Percentiles rank a stretch among this genome's conserved stretches.
Conservation (phyloP, 2,329 filamentous ascomycete genomes). For the Colletotrichum kahawae region DNA sequence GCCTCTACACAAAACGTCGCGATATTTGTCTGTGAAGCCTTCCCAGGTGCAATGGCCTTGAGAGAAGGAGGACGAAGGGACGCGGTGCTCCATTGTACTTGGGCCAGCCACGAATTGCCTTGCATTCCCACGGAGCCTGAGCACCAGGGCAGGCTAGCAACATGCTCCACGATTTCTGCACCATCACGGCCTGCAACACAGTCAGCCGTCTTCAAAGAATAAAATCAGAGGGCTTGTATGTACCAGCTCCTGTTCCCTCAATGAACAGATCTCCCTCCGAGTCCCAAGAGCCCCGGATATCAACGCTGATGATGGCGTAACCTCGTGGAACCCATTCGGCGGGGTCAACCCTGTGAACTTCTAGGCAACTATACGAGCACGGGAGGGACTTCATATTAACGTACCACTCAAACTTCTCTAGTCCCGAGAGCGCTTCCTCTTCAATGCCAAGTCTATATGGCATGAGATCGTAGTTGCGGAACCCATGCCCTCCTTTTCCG, state of each 20-base stretch:
- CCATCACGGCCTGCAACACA: neutral
- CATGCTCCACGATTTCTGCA: neutral
- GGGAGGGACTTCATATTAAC: neutral
- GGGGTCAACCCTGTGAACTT: neutral
- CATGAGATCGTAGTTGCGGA: neutral
- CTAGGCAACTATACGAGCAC: neutral
- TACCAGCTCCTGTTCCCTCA: neutral
- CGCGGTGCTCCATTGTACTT: neutral
- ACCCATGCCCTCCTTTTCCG: neutral
- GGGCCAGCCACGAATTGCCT: neutral
- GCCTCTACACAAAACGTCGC: neutral
- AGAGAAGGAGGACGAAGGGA: neutral
- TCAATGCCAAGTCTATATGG: neutral
- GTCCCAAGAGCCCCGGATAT: neutral
- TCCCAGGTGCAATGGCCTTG: neutral
- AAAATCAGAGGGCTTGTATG: rapidly evolving
- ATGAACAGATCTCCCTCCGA: neutral
- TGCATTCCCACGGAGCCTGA: neutral
- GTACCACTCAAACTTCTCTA: neutral
- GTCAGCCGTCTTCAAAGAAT: neutral
- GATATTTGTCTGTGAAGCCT: neutral
- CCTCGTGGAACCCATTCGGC: neutral
- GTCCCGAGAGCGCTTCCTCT: neutral
- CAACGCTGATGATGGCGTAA: neutral
- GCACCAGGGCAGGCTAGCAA: neutral